phyloP scores from a whole-genome alignment of 148 eudicot genomes.

The Rhododendron henanense region DNA sequence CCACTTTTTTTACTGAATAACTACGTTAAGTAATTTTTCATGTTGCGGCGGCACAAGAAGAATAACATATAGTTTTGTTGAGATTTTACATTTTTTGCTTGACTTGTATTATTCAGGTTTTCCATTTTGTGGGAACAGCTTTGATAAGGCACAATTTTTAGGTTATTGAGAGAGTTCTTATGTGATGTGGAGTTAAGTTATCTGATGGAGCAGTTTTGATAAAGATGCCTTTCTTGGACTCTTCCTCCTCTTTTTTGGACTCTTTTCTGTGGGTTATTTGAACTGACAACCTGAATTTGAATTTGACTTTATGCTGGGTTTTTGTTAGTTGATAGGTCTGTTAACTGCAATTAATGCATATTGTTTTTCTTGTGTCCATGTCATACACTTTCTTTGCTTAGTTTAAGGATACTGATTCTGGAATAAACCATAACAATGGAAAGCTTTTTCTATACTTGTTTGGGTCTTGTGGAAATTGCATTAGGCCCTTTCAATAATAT shows the following conservation, averaged over 20 bases:
- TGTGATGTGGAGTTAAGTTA: not conserved
- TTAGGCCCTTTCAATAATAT: not conserved
- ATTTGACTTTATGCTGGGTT: not conserved
- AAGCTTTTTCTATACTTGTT: not conserved
- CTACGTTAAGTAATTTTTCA: not conserved
- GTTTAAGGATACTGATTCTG: not conserved
- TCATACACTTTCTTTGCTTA: not conserved
- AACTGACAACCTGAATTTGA: not conserved
- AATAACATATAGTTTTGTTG: not conserved
- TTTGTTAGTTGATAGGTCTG: not conserved
- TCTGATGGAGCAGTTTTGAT: not conserved
- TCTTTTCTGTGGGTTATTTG: conserved; percentile 1
- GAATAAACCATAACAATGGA: not conserved
- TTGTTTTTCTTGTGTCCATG: not conserved
- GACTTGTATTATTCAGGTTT: not conserved
- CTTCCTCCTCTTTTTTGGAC: not conserved
- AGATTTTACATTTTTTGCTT: not conserved
- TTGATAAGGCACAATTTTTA: not conserved
- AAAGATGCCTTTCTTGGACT: not conserved
- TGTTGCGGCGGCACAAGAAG: not conserved
- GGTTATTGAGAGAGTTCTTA: not conserved
- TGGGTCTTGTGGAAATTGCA: not conserved
- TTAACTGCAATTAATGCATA: not conserved
- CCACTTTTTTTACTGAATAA: not conserved
- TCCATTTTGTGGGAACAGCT: not conserved